A percentile compares a stretch with the other conserved stretches of the same genome.
Evolutionary conservation across 257 asterid genomes (phyloP).

Genomic region (Agastache rugosa): DNA sequence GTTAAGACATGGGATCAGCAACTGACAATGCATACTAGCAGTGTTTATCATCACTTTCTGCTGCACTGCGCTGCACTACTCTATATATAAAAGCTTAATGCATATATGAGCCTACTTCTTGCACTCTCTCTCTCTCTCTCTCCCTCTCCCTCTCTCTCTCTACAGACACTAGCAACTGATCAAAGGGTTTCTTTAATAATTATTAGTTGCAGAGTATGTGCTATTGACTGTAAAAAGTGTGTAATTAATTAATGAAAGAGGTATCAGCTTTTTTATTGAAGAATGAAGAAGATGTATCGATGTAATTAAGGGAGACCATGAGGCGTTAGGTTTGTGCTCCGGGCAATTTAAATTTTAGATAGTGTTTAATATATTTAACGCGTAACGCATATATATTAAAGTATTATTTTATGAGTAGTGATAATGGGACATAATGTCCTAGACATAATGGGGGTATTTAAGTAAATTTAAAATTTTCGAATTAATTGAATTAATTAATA

Average conservation of each 20-base stretch:
- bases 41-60: conserved; percentile 9
- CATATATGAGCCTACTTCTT: background rate
- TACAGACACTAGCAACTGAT: conserved; percentile 15
- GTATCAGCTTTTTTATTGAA: conserved; percentile 32
- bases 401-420: no score
- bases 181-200: background rate
- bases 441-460: no score
- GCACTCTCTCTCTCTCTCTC: conserved; percentile 23
- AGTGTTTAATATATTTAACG: no score
- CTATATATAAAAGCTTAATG: background rate
- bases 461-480: no score
- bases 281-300: background rate
- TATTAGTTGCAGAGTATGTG: conserved; percentile 20
- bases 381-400: no score
- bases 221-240: conserved; percentile 26
- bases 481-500: no score
- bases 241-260: conserved; percentile 1
- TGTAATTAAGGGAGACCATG: no score
- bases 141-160: conserved; percentile 20
- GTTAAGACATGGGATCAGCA: conserved; percentile 24
- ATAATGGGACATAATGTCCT: no score
- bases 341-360: no score
- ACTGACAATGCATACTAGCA: conserved; percentile 25
- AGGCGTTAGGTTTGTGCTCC: no score
- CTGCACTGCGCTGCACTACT: conserved; percentile 27